phyloP scores from a whole-genome alignment of 1,139 yeast species.

The Hemisphaericaspora xylofermentans region DNA sequence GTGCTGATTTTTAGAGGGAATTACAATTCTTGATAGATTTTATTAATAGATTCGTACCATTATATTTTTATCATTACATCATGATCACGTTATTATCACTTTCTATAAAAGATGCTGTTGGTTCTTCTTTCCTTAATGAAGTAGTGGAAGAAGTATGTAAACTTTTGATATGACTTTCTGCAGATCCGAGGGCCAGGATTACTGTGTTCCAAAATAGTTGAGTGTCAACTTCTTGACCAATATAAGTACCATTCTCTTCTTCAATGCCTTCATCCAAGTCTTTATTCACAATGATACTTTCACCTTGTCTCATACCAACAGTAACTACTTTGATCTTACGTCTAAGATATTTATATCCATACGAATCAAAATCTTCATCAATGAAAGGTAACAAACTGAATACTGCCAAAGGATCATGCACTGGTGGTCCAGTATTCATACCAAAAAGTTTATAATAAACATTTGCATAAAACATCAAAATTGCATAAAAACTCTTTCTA shows the following conservation, averaged over 20 bases:
- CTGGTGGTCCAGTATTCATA: conserved; percentile 63
- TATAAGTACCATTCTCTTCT: conserved; percentile 42
- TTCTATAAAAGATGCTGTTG: neutral
- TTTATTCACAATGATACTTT: conserved; percentile 25
- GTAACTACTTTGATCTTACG: conserved; percentile 25
- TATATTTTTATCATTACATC: neutral
- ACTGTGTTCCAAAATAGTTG: conserved; percentile 55
- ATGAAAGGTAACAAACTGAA: conserved; percentile 53
- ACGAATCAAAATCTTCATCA: conserved; percentile 28
- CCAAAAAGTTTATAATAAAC: conserved; percentile 47
- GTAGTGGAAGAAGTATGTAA: neutral
- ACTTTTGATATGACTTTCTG: conserved; percentile 14
- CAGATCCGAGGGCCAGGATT: conserved; percentile 36
- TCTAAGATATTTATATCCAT: conserved; percentile 31
- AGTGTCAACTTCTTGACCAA: conserved; percentile 46
- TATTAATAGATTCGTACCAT: neutral
- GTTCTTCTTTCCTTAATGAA: neutral
- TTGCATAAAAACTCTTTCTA: conserved; percentile 55
- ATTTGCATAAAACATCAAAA: conserved; percentile 55
- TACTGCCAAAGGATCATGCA: conserved; percentile 80
- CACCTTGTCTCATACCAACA: conserved; percentile 35
- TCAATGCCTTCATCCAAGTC: conserved; percentile 27
- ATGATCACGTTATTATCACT: neutral
- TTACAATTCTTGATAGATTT: neutral
- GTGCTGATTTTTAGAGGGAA: conserved; percentile 22